phyloP scores from a whole-genome alignment of 257 asterid genomes.

The Solanum rostratum region DNA sequence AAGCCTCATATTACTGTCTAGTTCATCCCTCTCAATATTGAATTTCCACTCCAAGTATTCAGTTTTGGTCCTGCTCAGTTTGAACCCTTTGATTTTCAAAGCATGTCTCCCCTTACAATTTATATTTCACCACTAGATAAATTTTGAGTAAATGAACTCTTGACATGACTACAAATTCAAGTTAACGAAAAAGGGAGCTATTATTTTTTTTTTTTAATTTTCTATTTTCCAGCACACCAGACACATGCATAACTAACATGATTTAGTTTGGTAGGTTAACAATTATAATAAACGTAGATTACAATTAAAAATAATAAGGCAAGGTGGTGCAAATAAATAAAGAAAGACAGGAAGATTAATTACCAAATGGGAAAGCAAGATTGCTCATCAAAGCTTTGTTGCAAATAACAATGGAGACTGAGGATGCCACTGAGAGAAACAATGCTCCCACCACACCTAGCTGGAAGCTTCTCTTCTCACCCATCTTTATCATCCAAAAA shows the following conservation, averaged over 20 bases:
- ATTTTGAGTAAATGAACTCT: background rate
- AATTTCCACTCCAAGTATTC: no score
- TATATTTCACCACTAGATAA: no score
- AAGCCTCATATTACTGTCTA: no score
- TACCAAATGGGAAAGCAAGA: constrained; percentile 81
- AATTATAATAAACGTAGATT: background rate
- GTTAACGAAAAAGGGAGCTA: background rate
- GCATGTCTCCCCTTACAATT: no score
- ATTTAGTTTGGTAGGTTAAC: background rate
- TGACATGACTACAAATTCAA: background rate
- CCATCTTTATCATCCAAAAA: constrained; percentile 31
- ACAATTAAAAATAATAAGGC: background rate
- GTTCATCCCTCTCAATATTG: no score
- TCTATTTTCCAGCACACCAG: background rate
- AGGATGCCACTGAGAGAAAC: constrained; percentile 75
- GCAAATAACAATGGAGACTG: constrained; percentile 83
- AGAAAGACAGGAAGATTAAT: background rate
- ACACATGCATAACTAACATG: background rate
- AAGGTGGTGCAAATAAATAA: background rate
- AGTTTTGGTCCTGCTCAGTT: no score
- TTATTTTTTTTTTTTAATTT: background rate
- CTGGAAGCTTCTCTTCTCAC: constrained; percentile 58
- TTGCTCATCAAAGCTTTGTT: constrained; percentile 88
- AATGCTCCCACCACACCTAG: constrained; percentile 73
- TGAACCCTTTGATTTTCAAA: no score